These are phyloP conservation scores for Rutstroemia sydowiana DNA, from an alignment of 2,329 filamentous ascomycete species.

Conservation along the genomic window DNA sequence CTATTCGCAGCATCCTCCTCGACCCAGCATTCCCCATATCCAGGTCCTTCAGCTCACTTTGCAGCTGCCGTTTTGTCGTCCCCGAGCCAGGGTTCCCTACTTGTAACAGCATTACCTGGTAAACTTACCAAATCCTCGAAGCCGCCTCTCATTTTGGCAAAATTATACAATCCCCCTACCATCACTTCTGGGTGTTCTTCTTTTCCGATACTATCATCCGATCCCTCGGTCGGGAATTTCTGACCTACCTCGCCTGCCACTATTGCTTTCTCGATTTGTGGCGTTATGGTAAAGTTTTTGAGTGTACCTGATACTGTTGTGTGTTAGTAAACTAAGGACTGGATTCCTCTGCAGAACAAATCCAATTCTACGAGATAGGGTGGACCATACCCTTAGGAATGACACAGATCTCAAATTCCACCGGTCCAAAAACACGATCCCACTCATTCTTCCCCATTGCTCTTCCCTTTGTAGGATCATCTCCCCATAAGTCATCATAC, in stretches of 20 bases:
- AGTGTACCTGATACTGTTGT: neutral
- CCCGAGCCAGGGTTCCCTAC: neutral
- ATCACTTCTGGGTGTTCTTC: constrained; percentile 10
- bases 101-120: constrained; percentile 14
- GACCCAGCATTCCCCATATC: no score
- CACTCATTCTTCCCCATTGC: neutral
- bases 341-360: neutral
- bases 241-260: constrained; percentile 15
- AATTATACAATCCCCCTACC: constrained; percentile 20
- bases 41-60: no score
- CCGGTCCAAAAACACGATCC: neutral
- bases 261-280: neutral
- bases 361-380: neutral
- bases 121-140: constrained; percentile 20
- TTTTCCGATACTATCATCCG: constrained; percentile 5
- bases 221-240: constrained; percentile 14
- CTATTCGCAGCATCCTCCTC: no score
- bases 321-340: no score
- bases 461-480: neutral
- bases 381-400: neutral
- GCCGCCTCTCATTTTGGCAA: constrained; percentile 15
- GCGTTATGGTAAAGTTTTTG: no score
- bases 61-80: no score
- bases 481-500: neutral
- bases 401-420: constrained; percentile 1